phyloP scores from a whole-genome alignment of 768 basidiomycete genomes.

The Tephrocybe sp. region DNA sequence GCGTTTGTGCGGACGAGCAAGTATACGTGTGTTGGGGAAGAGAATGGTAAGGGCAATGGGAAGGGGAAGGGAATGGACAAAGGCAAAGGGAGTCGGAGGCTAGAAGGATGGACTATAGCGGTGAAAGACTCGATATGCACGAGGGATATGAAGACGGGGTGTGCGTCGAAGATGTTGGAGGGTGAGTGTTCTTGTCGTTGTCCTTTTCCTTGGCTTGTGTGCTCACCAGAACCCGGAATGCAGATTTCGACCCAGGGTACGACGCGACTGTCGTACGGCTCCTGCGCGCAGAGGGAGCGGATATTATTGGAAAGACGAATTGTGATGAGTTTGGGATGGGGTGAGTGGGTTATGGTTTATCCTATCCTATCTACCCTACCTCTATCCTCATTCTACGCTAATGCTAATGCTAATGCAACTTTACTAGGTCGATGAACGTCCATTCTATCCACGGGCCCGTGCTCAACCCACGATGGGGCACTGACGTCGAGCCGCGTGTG shows the following conservation, averaged over 20 bases:
- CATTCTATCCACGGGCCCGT: constrained; percentile 77
- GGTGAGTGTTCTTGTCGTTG: constrained; percentile 40
- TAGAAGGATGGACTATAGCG: constrained; percentile 52
- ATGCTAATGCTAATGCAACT: too few relatives aligned
- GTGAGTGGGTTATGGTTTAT: constrained; percentile 35
- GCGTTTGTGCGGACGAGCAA: constrained; percentile 45
- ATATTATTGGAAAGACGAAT: constrained; percentile 85
- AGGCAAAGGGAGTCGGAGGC: constrained; percentile 9
- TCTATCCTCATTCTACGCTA: too few relatives aligned
- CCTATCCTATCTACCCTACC: too few relatives aligned
- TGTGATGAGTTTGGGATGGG: constrained; percentile 99
- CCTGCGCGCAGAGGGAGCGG: constrained; percentile 59
- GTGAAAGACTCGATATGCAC: constrained; percentile 91
- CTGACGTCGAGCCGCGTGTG: constrained; percentile 38
- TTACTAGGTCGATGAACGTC: constrained; percentile 67
- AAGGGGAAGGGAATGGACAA: constrained; percentile 13
- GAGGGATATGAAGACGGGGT: constrained; percentile 57
- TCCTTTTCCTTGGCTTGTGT: neutral
- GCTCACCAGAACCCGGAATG: neutral
- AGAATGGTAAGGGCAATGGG: constrained; percentile 6
- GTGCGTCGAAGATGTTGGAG: constrained; percentile 73
- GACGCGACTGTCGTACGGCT: constrained; percentile 81
- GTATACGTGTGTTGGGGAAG: constrained; percentile 2
- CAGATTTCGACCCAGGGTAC: constrained; percentile 77
- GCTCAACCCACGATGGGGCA: constrained; percentile 54